Conservation (phyloP, 176 grass and related monocot genomes). For the Alopecurus myosuroides region DNA sequence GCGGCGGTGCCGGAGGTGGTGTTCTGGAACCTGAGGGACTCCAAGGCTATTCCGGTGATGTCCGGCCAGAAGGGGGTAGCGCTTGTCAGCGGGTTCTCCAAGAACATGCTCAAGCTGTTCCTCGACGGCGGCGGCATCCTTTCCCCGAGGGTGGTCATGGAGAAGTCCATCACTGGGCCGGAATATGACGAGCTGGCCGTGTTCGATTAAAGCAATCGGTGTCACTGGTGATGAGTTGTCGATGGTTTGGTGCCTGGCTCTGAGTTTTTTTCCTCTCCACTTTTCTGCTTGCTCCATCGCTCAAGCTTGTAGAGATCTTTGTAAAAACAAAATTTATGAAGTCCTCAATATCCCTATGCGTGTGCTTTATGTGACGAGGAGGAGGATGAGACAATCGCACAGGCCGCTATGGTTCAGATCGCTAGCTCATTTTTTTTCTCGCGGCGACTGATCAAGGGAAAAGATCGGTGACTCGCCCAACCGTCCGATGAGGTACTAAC, state of each 20-base stretch:
- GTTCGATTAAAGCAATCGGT: constrained; percentile 26
- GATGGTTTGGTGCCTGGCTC: not conserved
- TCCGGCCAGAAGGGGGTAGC: constrained; percentile 47
- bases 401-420: too few relatives aligned
- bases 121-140: constrained; percentile 30
- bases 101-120: constrained; percentile 61
- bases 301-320: not conserved
- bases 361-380: not conserved
- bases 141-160: constrained; percentile 45
- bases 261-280: not conserved
- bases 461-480: too few relatives aligned
- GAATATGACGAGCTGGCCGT: constrained; percentile 48
- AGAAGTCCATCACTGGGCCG: constrained; percentile 35
- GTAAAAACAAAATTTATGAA: not conserved
- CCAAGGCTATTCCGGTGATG: constrained; percentile 39
- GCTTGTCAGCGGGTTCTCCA: constrained; percentile 66
- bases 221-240: not conserved
- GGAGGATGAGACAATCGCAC: not conserved
- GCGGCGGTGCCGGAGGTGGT: constrained; percentile 54
- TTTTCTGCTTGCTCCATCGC: not conserved
- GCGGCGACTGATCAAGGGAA: too few relatives aligned
- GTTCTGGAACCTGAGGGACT: constrained; percentile 66
- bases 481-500: too few relatives aligned
- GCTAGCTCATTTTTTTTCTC: too few relatives aligned
- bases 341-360: not conserved